Conservation (phyloP, 176 grass and related monocot species). For the Carex pumila region DNA sequence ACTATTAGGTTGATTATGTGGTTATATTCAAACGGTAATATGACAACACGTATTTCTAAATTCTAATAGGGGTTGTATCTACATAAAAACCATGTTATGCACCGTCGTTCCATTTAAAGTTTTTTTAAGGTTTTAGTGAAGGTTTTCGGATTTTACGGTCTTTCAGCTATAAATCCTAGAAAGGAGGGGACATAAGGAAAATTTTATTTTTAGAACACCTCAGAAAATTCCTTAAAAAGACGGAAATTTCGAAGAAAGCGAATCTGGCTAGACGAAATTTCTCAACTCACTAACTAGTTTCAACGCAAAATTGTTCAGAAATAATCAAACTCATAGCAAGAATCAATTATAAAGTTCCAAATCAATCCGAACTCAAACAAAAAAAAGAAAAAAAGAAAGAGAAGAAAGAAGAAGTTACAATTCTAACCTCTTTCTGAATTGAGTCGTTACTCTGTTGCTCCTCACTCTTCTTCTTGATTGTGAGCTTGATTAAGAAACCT, state of each 20-base stretch:
- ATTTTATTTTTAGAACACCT: neutral
- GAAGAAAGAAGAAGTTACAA: neutral
- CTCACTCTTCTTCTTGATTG: neutral
- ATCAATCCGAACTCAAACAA: neutral
- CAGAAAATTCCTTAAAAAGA: neutral
- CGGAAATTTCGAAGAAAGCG: neutral
- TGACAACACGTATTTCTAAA: neutral
- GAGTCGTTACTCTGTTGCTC: neutral
- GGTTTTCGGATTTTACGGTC: neutral
- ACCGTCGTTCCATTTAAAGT: neutral
- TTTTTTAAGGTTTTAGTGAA: neutral
- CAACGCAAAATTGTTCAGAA: neutral
- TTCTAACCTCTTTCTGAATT: neutral
- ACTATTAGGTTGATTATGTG: neutral
- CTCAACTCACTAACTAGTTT: neutral
- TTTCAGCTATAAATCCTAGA: neutral
- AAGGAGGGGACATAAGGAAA: neutral
- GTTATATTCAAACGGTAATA: neutral
- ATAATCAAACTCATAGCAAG: neutral
- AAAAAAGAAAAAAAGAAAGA: too few species aligned
- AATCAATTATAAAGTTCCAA: neutral
- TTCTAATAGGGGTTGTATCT: neutral
- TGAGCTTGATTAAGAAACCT: neutral
- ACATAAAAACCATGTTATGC: neutral
- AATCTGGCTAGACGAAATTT: neutral